Conservation (phyloP, 257 asterid genomes). For the Nemophila menziesii region DNA sequence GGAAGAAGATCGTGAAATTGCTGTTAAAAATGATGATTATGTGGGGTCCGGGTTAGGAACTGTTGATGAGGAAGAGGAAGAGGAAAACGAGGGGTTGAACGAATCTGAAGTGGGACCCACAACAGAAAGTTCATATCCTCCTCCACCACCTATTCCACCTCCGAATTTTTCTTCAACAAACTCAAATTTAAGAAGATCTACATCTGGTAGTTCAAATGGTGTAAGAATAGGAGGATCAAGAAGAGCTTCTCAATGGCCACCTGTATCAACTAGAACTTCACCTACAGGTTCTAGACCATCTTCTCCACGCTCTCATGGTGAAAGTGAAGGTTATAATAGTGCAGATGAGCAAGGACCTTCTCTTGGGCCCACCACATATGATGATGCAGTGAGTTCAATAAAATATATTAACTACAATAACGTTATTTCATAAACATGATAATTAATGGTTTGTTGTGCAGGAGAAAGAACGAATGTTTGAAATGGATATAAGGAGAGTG, state of each 20-base stretch:
- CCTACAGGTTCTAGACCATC: slow-evolving; percentile 92
- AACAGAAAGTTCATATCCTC: slow-evolving; percentile 62
- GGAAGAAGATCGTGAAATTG: slow-evolving; percentile 22
- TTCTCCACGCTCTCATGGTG: slow-evolving; percentile 88
- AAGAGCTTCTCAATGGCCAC: slow-evolving; percentile 54
- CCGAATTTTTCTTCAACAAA: slow-evolving; percentile 56
- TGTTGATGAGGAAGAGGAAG: slow-evolving; percentile 52
- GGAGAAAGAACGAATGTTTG: slow-evolving; percentile 94
- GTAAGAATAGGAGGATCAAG: slow-evolving; percentile 51
- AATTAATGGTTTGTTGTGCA: slow-evolving; percentile 10
- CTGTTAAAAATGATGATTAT: slow-evolving; percentile 27
- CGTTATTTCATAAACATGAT: too few relatives aligned
- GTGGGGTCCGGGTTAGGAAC: slow-evolving; percentile 28
- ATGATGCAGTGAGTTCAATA: slow-evolving; percentile 66
- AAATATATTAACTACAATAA: too few relatives aligned
- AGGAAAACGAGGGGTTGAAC: slow-evolving; percentile 36
- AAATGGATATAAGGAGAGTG: slow-evolving; percentile 67
- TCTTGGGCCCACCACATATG: slow-evolving; percentile 64
- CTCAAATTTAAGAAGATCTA: slow-evolving; percentile 40
- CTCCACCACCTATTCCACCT: slow-evolving; percentile 98
- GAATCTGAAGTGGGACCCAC: slow-evolving; percentile 45
- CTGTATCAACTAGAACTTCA: slow-evolving; percentile 61
- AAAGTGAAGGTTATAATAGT: slow-evolving; percentile 93
- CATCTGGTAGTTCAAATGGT: slow-evolving; percentile 37
- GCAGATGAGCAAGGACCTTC: slow-evolving; percentile 78